Conservation (phyloP, 345 rosid genomes). For the Citrus reticulata region DNA sequence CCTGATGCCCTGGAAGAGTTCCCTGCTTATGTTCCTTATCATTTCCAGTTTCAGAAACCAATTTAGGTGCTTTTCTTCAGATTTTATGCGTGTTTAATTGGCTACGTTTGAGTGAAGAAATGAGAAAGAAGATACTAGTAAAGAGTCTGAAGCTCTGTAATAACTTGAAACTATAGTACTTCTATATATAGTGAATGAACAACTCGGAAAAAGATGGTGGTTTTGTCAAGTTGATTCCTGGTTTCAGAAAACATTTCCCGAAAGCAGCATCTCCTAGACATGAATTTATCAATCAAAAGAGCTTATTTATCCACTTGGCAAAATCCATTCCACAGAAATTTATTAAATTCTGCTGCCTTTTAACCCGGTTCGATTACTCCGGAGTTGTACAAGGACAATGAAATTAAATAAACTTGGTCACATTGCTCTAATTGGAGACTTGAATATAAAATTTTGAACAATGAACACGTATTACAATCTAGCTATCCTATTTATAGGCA, state of each 20-base stretch:
- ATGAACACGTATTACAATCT: neutral
- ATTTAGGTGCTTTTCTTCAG: neutral
- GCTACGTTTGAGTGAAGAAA: neutral
- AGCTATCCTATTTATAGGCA: neutral
- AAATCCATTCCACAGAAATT: neutral
- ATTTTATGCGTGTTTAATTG: neutral
- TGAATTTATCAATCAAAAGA: neutral
- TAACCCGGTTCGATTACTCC: neutral
- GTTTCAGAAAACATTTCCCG: neutral
- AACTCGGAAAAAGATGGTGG: neutral
- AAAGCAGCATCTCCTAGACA: neutral
- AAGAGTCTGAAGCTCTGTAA: neutral
- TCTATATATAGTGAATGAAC: conserved; percentile 1
- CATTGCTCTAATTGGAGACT: neutral
- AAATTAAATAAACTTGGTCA: neutral
- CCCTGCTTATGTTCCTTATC: conserved; percentile 26
- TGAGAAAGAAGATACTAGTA: neutral
- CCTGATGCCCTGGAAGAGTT: conserved; percentile 14
- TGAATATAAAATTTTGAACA: neutral
- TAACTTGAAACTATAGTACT: neutral
- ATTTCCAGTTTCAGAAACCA: conserved; percentile 5
- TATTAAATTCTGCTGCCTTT: neutral
- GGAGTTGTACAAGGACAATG: neutral
- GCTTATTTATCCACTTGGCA: conserved; percentile 16
- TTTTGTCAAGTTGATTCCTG: neutral